Base-by-base conservation (phyloP, 768 basidiomycete species). In the Amanita rimosa region DNA sequence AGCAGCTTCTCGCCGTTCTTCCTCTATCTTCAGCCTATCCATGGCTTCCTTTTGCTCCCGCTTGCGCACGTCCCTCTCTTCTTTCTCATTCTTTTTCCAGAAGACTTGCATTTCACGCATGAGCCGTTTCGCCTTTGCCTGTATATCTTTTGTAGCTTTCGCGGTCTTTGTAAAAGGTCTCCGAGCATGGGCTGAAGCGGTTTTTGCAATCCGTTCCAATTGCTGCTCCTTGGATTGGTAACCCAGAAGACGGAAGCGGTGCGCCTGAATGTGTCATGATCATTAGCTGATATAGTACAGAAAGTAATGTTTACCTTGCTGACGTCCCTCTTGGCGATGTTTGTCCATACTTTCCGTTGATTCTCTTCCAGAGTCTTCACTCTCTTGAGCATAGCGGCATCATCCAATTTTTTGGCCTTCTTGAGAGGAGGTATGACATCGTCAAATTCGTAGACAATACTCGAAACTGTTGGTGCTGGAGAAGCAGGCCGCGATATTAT, bases 51-150 rank as follows among this genome's bases (percentile, higher is more conserved):
- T 93, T 63, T 97, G 92, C 57, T 94, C 92, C 44, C 87, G 87
- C 65, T 88, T 91, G 54, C 93, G 81, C 10, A 86, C 79, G 53
- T 96, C 93, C 40, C 91, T 72, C 66, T 97, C 95, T 63, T 95
- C 92, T 58, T 92, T 92, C 66, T 98, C 95, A 55, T 96, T 97
- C 66, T 92, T 92, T 69, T 89, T 94, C 92, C 92, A 96, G 67
- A 94, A 93, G 16, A 92, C 80, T 52, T 94, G 80, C 86, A 97
- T 92, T 71, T 97, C 93, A 24, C 92, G 81, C 86, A 91, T 90
- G 34, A 94, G 70, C 35, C 88, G 78, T 62, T 88, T 92, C 19
- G 82, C 83, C 60, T 91, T 90, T 16, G 79, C 79, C 61, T 92
- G 89, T 2, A 79, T 70, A 53, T 93, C 91, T 64, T 93, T 95